Evolutionary conservation across 352 stramenopile species (phyloP), one percentile per base, ranked within the genome.

Genomic region (Pythium phragmitis): DNA sequence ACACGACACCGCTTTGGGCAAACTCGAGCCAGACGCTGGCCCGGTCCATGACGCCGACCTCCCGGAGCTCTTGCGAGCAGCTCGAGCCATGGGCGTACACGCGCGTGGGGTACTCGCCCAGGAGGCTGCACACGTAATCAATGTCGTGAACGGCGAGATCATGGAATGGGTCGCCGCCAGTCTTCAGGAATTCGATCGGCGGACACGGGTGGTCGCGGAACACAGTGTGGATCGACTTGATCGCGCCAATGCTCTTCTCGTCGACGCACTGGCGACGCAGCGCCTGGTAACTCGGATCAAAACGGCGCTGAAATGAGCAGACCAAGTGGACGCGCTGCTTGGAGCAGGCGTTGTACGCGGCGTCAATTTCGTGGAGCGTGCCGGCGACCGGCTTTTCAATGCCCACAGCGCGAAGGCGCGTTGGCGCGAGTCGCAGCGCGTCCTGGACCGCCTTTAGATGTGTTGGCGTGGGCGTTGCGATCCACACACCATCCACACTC

Each of bases 141-240:
- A 98, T 90, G 72, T 98, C 92, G 70, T 98, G 92, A 17, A 96
- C 82, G 2, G 80, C 85, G 34, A 97, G 74, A 73, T 98, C 92
- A 69, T 92, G 88, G 67, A 97, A 97, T 50, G 93, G 93, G 68
- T 97, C 87, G 46, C 90, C 92, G 4, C 83, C 75, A 28, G 77
- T 79, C 58, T 96, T 82, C 36, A 98, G 70, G 65, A 97, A 98
- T 75, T 94, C 81, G 33, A 94, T 75, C 0, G 89, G 74, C 9
- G 92, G 92, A 57, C 80, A 90, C 43, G 92, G 91, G 66, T 97
- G 90, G 71, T 98, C 92, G 17, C 80, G 84, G 70, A 97, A 97
- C 37, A 96, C 85, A 4, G 91, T 94, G 55, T 91, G 86, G 57
- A 94, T 88, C 9, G 79, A 89, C 66, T 90, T 82, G 8, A 91